Conservation (phyloP, 805 yeast species). For the Candida dendrica region DNA sequence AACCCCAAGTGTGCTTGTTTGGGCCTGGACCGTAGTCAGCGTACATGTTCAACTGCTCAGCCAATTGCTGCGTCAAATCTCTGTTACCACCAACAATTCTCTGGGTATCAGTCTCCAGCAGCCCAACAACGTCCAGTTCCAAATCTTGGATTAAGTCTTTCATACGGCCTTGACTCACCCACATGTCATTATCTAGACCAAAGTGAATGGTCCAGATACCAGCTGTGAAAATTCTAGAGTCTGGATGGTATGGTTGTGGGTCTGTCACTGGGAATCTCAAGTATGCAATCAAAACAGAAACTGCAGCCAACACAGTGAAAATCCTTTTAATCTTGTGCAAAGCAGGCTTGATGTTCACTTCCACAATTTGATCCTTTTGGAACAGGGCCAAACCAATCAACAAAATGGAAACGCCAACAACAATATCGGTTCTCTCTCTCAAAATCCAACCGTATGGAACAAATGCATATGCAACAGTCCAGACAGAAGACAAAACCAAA, state of each 20-base stretch:
- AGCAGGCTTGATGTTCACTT: not conserved
- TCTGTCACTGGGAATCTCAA: constrained; percentile 50
- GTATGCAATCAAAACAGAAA: constrained; percentile 47
- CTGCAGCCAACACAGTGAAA: constrained; percentile 31
- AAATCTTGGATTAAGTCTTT: constrained; percentile 73
- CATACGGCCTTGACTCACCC: constrained; percentile 95
- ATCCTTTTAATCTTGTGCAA: constrained; percentile 14
- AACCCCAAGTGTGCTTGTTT: constrained; percentile 97
- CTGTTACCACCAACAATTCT: constrained; percentile 92
- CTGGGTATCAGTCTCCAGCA: constrained; percentile 90
- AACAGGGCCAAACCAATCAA: constrained; percentile 48
- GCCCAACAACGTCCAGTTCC: constrained; percentile 85
- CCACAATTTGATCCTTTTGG: constrained; percentile 3
- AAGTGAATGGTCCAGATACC: constrained; percentile 99
- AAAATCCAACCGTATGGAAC: constrained; percentile 89
- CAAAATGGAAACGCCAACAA: constrained; percentile 50
- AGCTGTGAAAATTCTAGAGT: constrained; percentile 70
- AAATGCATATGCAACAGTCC: constrained; percentile 98
- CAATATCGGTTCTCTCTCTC: constrained; percentile 81
- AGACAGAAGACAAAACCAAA: constrained; percentile 74
- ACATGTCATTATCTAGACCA: constrained; percentile 95
- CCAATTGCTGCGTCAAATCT: constrained; percentile 84
- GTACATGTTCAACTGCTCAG: constrained; percentile 91
- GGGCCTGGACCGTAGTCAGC: constrained; percentile 98
- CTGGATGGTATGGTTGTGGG: constrained; percentile 64